A percentile compares a stretch with the other conserved stretches of the same genome.
Conservation (phyloP, 306 rosid species). For the Vigna trinervia region DNA sequence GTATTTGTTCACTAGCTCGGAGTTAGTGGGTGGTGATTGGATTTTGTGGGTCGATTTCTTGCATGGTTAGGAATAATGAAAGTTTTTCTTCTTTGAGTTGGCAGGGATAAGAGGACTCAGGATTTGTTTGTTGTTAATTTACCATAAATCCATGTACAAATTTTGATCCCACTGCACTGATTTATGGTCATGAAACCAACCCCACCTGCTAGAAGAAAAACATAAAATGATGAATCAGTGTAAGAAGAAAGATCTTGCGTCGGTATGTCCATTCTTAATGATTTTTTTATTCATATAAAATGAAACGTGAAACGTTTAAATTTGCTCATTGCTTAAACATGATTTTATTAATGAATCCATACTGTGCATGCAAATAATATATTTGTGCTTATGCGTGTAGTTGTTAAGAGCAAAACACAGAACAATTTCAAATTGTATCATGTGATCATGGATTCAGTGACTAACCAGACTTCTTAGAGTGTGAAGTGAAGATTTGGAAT, state of each 20-base stretch:
- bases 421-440: background rate
- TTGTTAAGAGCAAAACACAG: background rate
- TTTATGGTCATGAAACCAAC: slow-evolving; percentile 38
- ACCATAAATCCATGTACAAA: background rate
- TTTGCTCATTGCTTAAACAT: background rate
- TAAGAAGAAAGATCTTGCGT: slow-evolving; percentile 33
- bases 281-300: slow-evolving; percentile 1
- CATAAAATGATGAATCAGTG: slow-evolving; percentile 25
- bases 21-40: slow-evolving; percentile 41
- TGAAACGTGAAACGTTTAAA: background rate
- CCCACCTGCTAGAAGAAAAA: slow-evolving; percentile 44
- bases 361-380: slow-evolving; percentile 1
- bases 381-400: background rate
- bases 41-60: slow-evolving; percentile 41
- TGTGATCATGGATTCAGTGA: slow-evolving; percentile 1
- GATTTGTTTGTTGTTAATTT: background rate
- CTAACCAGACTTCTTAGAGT: background rate
- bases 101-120: slow-evolving; percentile 8
- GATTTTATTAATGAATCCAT: background rate
- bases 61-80: slow-evolving; percentile 24
- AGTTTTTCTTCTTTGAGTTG: slow-evolving; percentile 19
- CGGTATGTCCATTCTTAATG: background rate
- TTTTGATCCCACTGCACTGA: slow-evolving; percentile 16
- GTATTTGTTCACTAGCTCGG: slow-evolving; percentile 39
- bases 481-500: slow-evolving; percentile 12